These are phyloP conservation scores for Candolleomyces aberdarensis DNA, from an alignment of 768 basidiomycete genomes.

Conservation along the genomic window DNA sequence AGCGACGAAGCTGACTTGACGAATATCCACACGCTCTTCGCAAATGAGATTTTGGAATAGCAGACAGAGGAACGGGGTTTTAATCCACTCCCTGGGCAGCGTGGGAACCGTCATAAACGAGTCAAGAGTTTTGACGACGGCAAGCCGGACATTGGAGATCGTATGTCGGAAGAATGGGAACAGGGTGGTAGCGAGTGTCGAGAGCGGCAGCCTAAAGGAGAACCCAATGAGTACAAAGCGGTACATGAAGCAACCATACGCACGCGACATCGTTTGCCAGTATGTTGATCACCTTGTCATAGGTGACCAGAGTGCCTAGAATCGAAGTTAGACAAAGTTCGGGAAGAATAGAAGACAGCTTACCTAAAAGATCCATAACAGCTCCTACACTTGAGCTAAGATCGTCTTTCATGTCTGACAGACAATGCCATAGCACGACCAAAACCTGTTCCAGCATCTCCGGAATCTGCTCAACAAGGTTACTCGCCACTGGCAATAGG, in stretches of 20 bases:
- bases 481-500: conserved; percentile 79
- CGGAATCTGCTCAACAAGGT: conserved; percentile 73
- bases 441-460: conserved; percentile 72
- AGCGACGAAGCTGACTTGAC: conserved; percentile 63
- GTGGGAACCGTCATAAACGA: conserved; percentile 80
- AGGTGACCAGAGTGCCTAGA: conserved; percentile 79
- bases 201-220: conserved; percentile 63
- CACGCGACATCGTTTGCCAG: conserved; percentile 75
- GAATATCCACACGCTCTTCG: conserved; percentile 86
- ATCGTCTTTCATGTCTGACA: conserved; percentile 94
- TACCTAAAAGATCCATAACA: conserved; percentile 97
- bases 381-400: conserved; percentile 94
- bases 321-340: conserved; percentile 1
- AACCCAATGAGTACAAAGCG: background rate
- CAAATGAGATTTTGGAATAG: conserved; percentile 93
- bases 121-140: conserved; percentile 85
- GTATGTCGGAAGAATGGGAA: conserved; percentile 99
- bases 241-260: conserved; percentile 25
- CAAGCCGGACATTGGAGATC: conserved; percentile 86
- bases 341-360: conserved; percentile 15
- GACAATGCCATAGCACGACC: conserved; percentile 84
- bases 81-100: conserved; percentile 79
- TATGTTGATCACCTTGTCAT: conserved; percentile 72
- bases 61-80: conserved; percentile 70
- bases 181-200: conserved; percentile 79